phyloP scores from a whole-genome alignment of 139 green algal species.

The Pleodorina starrii region DNA sequence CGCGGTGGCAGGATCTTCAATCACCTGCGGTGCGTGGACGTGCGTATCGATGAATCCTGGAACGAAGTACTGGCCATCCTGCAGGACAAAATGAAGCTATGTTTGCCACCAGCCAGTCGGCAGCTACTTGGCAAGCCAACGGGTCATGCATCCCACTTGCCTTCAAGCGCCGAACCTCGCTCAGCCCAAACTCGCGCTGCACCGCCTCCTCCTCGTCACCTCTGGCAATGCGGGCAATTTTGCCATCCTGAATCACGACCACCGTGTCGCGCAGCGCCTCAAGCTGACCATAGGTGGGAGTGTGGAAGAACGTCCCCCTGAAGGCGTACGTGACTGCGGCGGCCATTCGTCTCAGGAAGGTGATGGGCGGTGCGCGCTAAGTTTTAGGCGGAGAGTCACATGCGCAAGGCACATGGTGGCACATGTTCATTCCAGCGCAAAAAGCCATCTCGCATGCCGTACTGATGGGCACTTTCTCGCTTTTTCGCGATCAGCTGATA shows the following conservation, averaged over 20 bases:
- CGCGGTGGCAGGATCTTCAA: not conserved
- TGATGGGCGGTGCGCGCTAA: not conserved
- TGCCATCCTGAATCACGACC: slow-evolving; percentile 53
- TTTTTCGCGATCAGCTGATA: too few species aligned
- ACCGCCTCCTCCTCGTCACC: slow-evolving; percentile 42
- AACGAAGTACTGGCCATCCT: slow-evolving; percentile 65
- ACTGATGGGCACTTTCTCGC: too few species aligned
- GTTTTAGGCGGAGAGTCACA: too few species aligned
- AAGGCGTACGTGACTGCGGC: slow-evolving; percentile 43
- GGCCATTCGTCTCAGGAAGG: not conserved
- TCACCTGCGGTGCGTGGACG: slow-evolving; percentile 65
- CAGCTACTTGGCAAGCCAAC: not conserved
- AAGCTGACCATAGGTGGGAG: slow-evolving; percentile 55
- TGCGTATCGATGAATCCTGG: slow-evolving; percentile 68
- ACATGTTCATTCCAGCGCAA: too few species aligned
- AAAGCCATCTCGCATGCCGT: too few species aligned
- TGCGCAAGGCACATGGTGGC: not conserved
- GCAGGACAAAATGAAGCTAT: not conserved
- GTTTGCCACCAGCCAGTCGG: not conserved
- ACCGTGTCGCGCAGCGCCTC: slow-evolving; percentile 56
- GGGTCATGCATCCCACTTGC: not conserved
- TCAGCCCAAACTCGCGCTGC: slow-evolving; percentile 25
- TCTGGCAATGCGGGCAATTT: slow-evolving; percentile 39
- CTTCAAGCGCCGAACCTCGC: slow-evolving; percentile 28
- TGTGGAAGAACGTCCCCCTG: slow-evolving; percentile 61